phyloP scores from a whole-genome alignment of 208 protist genomes.

The Leishmania tarentolae region DNA sequence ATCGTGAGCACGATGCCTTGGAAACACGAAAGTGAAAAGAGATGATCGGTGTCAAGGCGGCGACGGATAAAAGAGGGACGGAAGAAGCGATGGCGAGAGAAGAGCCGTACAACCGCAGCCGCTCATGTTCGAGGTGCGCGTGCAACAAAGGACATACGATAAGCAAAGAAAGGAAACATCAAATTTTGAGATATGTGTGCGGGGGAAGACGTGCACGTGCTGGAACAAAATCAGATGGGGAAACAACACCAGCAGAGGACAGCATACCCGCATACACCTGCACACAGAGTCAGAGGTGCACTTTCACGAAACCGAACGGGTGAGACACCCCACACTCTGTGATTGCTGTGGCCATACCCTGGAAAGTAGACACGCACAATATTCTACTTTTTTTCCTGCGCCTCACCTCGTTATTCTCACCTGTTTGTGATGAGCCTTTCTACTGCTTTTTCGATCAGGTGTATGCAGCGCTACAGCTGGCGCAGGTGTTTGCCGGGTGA shows the following conservation, averaged over 20 bases:
- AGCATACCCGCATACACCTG: background rate
- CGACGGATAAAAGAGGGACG: background rate
- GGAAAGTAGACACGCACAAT: background rate
- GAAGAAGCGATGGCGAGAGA: background rate
- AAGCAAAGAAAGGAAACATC: too few species aligned
- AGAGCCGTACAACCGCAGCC: background rate
- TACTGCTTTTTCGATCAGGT: slow-evolving; percentile 23
- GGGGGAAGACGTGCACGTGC: too few species aligned
- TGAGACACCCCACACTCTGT: background rate
- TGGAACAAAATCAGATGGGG: too few species aligned
- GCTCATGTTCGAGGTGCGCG: too few species aligned
- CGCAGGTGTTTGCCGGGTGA: slow-evolving; percentile 34
- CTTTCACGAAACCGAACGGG: background rate
- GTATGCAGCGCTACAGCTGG: slow-evolving; percentile 31
- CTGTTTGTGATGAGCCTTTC: slow-evolving; percentile 7
- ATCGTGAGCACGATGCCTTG: background rate
- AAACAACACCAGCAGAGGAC: too few species aligned
- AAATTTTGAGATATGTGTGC: too few species aligned
- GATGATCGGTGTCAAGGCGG: background rate
- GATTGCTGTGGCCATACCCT: background rate
- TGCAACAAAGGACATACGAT: too few species aligned
- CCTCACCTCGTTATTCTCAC: background rate
- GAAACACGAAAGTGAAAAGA: background rate
- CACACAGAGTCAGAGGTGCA: too few species aligned
- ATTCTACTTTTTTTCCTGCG: background rate